Percentiles rank a stretch among this genome's conserved stretches.
These are phyloP conservation scores for Penicillium pancosmium DNA, from an alignment of 495 filamentous ascomycete species.

Conservation along the genomic window DNA sequence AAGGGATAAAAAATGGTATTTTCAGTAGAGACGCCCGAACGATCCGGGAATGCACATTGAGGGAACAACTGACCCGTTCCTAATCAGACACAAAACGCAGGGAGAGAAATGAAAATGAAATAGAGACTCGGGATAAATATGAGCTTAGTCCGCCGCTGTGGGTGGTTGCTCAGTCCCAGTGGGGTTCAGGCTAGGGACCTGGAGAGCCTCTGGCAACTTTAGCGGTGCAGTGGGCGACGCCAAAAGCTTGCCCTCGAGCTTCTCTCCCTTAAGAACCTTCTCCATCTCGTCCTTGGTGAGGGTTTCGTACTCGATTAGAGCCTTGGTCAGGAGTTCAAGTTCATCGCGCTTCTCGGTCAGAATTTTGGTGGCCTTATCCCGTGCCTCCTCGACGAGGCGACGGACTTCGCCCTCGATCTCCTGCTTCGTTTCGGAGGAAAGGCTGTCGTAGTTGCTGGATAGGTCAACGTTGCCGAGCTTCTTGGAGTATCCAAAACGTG, in stretches of 20 bases:
- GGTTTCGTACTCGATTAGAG: constrained; percentile 92
- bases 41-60: constrained; percentile 30
- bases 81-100: constrained; percentile 10
- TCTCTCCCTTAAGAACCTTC: constrained; percentile 83
- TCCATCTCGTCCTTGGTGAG: constrained; percentile 85
- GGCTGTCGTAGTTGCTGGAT: constrained; percentile 69
- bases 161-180: constrained; percentile 21
- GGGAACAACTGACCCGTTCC: constrained; percentile 10
- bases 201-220: constrained; percentile 56
- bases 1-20: constrained; percentile 27
- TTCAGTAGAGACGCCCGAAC: constrained; percentile 36
- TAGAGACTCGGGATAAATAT: constrained; percentile 6
- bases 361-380: constrained; percentile 70
- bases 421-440: constrained; percentile 82
- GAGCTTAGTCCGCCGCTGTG: constrained; percentile 29
- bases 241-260: constrained; percentile 61
- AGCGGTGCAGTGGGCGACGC: constrained; percentile 49
- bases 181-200: constrained; percentile 31
- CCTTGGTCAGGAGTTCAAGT: constrained; percentile 82
- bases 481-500: constrained; percentile 83
- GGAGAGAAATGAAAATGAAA: constrained; percentile 9
- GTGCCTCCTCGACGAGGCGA: constrained; percentile 78
- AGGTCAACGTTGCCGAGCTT: constrained; percentile 90
- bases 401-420: constrained; percentile 87
- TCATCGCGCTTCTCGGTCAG: constrained; percentile 74